Base-by-base conservation (phyloP, 2,329 filamentous ascomycete species). In the Diaporthe sp. region DNA sequence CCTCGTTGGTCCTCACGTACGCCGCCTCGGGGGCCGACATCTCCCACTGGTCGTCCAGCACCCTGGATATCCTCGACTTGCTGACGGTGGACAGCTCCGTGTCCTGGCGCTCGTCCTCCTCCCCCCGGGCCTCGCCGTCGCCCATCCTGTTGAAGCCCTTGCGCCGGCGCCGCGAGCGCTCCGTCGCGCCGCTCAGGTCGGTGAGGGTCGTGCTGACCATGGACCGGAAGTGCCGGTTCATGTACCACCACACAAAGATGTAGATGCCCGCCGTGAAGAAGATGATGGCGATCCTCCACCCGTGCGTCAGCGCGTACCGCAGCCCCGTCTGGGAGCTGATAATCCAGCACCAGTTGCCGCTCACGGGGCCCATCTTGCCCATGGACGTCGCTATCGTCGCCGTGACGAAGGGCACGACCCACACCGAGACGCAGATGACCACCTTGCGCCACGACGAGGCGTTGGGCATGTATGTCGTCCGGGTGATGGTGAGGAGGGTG, bases 271-370 rank as follows among this genome's bases (percentile, higher is more conserved):
- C 81, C 0, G 85, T 86, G 10, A 79, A 78, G 51, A 85, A 76
- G 70, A 88, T 85, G 53, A 87, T 85, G 22, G 82, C 81, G 68
- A 87, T 83, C 8, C 86, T 84, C 86, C 86, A 87, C 55, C 83
- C 86, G 74, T 88, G 86, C 0, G 85, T 85, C 67, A 88, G 80
- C 2, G 80, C 83, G 75, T 88, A 88, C 37, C 86, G 84, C n/a
- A 87, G 80, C 17, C 83, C 83, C 37, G 81, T 78, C n/a, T 83
- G 80, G 3, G 81, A 77, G 17, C 80, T 77, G 17, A 82, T 79
- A 75, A 88, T 87, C 86, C 86, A 88, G 79, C 86, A 88, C 86
- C 86, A 88, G 75, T 88, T 74, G 34, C 72, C 72, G 53, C 85
- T 85, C 2, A 87, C 84, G 20, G 82, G 84, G 4, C 80, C 82